A percentile compares a stretch with the other conserved stretches of the same genome.
These are phyloP conservation scores for Goffeauzyma gilvescens DNA, from an alignment of 768 basidiomycete species.

Conservation along the genomic window DNA sequence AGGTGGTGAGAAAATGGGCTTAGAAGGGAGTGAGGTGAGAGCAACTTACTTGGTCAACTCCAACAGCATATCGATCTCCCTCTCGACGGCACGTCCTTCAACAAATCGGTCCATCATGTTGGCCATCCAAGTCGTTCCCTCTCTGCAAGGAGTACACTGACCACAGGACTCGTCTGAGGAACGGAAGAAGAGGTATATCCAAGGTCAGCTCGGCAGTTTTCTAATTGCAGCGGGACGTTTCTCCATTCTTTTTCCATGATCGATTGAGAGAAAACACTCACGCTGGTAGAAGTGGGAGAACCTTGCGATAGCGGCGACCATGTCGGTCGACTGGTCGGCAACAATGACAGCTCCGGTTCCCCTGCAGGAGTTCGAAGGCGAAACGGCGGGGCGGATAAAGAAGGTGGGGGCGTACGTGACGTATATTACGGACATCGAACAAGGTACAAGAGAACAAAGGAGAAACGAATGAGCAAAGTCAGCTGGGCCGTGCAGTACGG, in stretches of 20 bases:
- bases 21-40: background rate
- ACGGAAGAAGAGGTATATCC: no score
- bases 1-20: background rate
- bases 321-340: slow-evolving; percentile 94
- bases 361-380: no score
- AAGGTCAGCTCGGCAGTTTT: no score
- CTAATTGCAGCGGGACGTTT: no score
- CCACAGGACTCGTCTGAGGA: no score
- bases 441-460: no score
- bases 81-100: slow-evolving; percentile 67
- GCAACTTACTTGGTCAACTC: slow-evolving; percentile 47
- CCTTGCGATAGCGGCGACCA: slow-evolving; percentile 80
- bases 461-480: no score
- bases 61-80: slow-evolving; percentile 91
- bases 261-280: slow-evolving; percentile 50
- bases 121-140: slow-evolving; percentile 87
- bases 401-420: no score
- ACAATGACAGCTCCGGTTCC: slow-evolving; percentile 98
- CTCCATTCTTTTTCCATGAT: no score
- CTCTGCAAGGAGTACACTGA: slow-evolving; percentile 73
- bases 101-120: slow-evolving; percentile 99
- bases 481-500: no score
- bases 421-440: no score
- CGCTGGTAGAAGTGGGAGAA: slow-evolving; percentile 90
- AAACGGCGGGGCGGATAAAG: no score